phyloP scores from a whole-genome alignment of 2,329 filamentous ascomycete genomes.

The Fusarium papillatum region DNA sequence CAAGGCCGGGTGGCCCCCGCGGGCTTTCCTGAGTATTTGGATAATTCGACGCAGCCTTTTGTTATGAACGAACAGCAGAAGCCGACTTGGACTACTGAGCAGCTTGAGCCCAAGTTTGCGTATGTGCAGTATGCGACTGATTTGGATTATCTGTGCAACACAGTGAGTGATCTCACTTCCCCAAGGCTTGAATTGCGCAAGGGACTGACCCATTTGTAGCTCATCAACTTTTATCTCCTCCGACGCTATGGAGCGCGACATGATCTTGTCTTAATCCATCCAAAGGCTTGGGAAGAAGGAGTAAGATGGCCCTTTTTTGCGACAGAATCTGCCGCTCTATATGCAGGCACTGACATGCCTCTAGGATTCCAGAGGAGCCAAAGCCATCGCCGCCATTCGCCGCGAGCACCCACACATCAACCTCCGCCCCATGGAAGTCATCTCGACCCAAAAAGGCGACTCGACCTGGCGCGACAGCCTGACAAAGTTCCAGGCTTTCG shows the following conservation, averaged over 20 bases:
- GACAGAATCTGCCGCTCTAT: not conserved
- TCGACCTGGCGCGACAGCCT: slow-evolving; percentile 21
- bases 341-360: not conserved
- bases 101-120: not conserved
- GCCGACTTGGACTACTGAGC: not conserved
- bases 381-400: not conserved
- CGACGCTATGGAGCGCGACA: not conserved
- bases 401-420: slow-evolving; percentile 6
- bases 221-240: not conserved
- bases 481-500: slow-evolving; percentile 22
- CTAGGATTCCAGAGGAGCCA: not conserved
- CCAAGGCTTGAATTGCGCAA: not conserved
- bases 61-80: not conserved
- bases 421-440: slow-evolving; percentile 7
- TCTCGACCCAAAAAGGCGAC: slow-evolving; percentile 22
- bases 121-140: not conserved
- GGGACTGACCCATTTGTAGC: not conserved
- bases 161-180: not conserved
- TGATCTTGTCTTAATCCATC: not conserved
- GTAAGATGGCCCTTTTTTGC: not conserved
- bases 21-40: not conserved
- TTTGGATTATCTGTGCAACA: not conserved
- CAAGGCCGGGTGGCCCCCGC: not conserved
- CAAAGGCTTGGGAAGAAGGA: not conserved
- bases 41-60: not conserved